Evolutionary conservation across 352 stramenopile genomes (phyloP).

Genomic region (Phytophthora capsici): DNA sequence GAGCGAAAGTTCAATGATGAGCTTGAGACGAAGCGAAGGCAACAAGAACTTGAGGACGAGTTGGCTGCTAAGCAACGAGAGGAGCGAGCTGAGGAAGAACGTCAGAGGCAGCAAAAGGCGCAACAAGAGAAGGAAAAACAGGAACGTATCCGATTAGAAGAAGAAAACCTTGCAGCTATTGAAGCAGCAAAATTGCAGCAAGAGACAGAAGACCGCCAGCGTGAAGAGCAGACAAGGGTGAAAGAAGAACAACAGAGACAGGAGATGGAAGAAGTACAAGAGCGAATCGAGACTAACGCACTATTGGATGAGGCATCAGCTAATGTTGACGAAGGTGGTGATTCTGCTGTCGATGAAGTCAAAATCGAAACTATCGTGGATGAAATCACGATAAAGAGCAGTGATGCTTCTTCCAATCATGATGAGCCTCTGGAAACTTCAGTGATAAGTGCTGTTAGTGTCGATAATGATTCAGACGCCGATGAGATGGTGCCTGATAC

Average conservation of each 20-base stretch:
- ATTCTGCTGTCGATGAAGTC: not conserved
- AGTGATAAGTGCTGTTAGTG: not conserved
- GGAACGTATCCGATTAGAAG: constrained; percentile 12
- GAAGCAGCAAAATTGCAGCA: constrained; percentile 23
- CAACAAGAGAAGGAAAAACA: constrained; percentile 3
- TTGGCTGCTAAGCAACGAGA: constrained; percentile 9
- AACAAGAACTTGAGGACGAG: constrained; percentile 33
- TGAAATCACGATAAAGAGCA: constrained; percentile 1
- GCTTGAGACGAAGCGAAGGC: constrained; percentile 20
- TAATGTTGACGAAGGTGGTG: constrained; percentile 4
- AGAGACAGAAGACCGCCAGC: constrained; percentile 19
- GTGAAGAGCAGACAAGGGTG: not conserved
- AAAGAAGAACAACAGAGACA: constrained; percentile 10
- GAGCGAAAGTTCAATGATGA: constrained; percentile 32
- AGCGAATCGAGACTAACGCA: not conserved
- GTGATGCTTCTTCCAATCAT: not conserved
- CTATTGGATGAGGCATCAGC: not conserved
- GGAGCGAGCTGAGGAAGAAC: constrained; percentile 29
- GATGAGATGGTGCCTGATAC: not conserved
- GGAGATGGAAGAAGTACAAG: constrained; percentile 3
- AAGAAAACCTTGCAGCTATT: constrained; percentile 5
- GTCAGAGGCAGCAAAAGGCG: constrained; percentile 1
- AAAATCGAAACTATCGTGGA: not conserved
- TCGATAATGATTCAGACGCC: not conserved
- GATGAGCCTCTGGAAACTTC: not conserved